Evolutionary conservation across 2,329 filamentous ascomycete species (phyloP).

Genomic region (Neonectria magnoliae): DNA sequence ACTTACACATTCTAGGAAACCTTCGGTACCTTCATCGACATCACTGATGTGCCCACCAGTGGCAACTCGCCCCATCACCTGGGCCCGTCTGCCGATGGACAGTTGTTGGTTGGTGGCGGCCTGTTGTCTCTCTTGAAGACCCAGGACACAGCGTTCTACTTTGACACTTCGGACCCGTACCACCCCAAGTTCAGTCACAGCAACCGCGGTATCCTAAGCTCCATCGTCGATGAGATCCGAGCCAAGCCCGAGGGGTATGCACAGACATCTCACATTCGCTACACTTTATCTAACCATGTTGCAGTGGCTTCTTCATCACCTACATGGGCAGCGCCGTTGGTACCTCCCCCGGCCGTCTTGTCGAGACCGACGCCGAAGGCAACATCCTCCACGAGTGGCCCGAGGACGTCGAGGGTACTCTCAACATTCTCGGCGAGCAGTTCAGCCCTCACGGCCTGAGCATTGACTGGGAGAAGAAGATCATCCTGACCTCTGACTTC

Average conservation of each 20-base stretch:
- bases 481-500: conserved; percentile 71
- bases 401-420: conserved; percentile 61
- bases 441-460: conserved; percentile 70
- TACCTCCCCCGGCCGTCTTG: conserved; percentile 66
- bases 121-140: conserved; percentile 68
- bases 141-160: conserved; percentile 71
- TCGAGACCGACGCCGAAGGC: conserved; percentile 68
- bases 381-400: conserved; percentile 72
- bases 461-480: conserved; percentile 65
- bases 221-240: conserved; percentile 70
- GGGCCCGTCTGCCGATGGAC: conserved; percentile 63
- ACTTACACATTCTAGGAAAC: conserved; percentile 56
- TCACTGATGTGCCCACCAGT: conserved; percentile 67
- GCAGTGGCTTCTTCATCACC: conserved; percentile 66
- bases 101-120: conserved; percentile 66
- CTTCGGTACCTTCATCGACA: conserved; percentile 66
- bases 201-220: conserved; percentile 67
- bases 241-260: conserved; percentile 67
- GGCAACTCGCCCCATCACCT: conserved; percentile 71
- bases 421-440: conserved; percentile 68
- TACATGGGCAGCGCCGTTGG: conserved; percentile 70
- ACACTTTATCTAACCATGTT: background rate
- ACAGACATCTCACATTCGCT: too few species aligned
- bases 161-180: conserved; percentile 68
- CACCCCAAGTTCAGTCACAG: conserved; percentile 67